Evolutionary conservation across 306 rosid species (phyloP).

Genomic region (Lathyrus aphaca): DNA sequence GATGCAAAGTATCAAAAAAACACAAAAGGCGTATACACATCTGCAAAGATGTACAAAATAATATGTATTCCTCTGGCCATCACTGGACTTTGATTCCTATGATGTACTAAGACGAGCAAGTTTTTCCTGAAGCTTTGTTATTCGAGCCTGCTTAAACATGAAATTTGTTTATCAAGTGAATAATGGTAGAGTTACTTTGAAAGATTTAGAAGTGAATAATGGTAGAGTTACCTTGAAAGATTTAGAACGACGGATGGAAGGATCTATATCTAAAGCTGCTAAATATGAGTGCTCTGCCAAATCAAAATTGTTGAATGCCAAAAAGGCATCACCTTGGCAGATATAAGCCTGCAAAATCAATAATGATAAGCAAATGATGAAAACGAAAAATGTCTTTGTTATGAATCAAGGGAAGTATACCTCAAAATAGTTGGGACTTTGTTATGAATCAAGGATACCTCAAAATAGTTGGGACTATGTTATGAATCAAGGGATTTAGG

Average conservation of each 20-base stretch:
- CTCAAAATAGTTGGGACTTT: constrained; percentile 66
- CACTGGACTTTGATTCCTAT: constrained; percentile 39
- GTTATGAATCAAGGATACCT: constrained; percentile 42
- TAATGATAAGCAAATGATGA: background rate
- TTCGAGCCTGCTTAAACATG: constrained; percentile 59
- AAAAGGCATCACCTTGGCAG: constrained; percentile 76
- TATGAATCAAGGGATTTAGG: too few relatives aligned
- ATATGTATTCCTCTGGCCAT: background rate
- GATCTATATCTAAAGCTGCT: constrained; percentile 64
- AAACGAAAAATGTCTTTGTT: too few relatives aligned
- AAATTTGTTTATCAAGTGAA: background rate
- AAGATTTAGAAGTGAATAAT: constrained; percentile 52
- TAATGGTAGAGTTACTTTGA: constrained; percentile 54
- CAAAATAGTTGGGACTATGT: constrained; percentile 56
- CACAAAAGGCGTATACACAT: constrained; percentile 23
- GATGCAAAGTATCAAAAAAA: background rate
- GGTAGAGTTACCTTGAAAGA: constrained; percentile 65
- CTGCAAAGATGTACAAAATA: constrained; percentile 2
- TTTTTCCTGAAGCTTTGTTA: constrained; percentile 68
- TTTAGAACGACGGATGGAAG: constrained; percentile 73
- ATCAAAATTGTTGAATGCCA: constrained; percentile 63
- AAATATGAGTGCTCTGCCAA: constrained; percentile 72
- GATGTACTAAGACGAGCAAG: constrained; percentile 43
- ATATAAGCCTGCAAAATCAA: constrained; percentile 71
- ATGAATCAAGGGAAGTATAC: constrained; percentile 11